phyloP scores from a whole-genome alignment of 2,329 filamentous ascomycete genomes.

The Rhinocladiella similis region DNA sequence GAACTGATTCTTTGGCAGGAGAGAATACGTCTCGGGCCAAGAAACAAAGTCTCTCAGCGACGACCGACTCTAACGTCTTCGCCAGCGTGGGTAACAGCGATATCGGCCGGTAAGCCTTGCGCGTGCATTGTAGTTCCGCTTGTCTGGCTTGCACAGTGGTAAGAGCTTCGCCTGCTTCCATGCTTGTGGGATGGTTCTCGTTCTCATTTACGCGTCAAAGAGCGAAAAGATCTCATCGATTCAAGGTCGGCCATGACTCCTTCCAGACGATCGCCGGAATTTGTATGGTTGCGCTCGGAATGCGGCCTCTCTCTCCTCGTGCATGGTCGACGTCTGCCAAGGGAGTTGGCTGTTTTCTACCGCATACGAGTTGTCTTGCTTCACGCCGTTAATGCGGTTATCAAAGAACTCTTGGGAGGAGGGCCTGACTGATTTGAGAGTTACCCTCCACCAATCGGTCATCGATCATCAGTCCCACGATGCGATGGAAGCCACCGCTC shows the following conservation, averaged over 20 bases:
- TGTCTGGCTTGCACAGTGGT: conserved; percentile 30
- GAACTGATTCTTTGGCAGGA: conserved; percentile 14
- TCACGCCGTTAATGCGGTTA: neutral
- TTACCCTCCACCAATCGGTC: neutral
- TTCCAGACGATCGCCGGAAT: conserved; percentile 29
- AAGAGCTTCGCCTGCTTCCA: conserved; percentile 26
- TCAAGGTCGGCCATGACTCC: conserved; percentile 29
- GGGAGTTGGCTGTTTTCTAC: neutral
- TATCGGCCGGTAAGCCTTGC: conserved; percentile 32
- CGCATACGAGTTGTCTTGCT: neutral
- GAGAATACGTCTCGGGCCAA: conserved; percentile 15
- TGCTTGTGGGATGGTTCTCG: conserved; percentile 18
- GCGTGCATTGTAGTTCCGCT: conserved; percentile 31
- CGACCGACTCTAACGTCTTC: conserved; percentile 25
- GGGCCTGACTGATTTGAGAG: neutral
- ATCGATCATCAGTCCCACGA: neutral
- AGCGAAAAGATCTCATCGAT: conserved; percentile 24
- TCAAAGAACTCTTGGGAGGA: neutral
- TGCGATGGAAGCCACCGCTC: conserved; percentile 12
- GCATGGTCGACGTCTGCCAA: neutral
- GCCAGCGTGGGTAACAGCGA: conserved; percentile 30
- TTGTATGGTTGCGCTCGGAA: neutral
- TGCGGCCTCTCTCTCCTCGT: neutral
- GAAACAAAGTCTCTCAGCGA: conserved; percentile 22
- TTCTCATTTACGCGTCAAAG: conserved; percentile 26